Evolutionary conservation across 345 rosid genomes (phyloP).

Genomic region (Populus euphratica): DNA sequence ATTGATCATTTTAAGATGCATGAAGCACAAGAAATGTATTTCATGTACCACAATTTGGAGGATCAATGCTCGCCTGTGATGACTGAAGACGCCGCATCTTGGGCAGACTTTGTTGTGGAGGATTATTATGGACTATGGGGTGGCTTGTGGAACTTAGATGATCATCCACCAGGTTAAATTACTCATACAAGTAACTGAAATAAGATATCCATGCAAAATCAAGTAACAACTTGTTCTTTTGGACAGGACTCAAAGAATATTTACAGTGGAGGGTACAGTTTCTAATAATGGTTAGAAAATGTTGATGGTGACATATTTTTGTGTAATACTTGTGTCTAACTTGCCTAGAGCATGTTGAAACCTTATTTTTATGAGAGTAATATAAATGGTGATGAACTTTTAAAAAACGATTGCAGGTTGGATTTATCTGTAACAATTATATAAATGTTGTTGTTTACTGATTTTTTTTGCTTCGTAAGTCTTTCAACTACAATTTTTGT

Average conservation of each 20-base stretch:
- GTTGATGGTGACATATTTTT: neutral
- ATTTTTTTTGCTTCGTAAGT: no score
- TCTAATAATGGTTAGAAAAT: conserved; percentile 7
- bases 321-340: neutral
- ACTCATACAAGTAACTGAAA: conserved; percentile 11
- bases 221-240: conserved; percentile 14
- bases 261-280: conserved; percentile 38
- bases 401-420: no score
- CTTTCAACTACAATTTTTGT: neutral
- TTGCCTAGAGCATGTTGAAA: neutral
- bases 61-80: conserved; percentile 32
- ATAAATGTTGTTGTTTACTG: no score
- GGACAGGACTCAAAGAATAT: conserved; percentile 27
- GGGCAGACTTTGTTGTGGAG: conserved; percentile 29
- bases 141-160: conserved; percentile 37
- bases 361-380: no score
- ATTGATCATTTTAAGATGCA: neutral
- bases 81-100: conserved; percentile 26
- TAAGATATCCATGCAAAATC: conserved; percentile 28
- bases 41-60: conserved; percentile 22
- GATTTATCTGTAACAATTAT: no score
- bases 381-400: no score
- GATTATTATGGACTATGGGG: conserved; percentile 38
- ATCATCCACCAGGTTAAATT: conserved; percentile 3
- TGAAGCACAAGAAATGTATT: conserved; percentile 12